phyloP scores from a whole-genome alignment of 1,139 yeast genomes.

The Blastobotrys raffinosifermentans region DNA sequence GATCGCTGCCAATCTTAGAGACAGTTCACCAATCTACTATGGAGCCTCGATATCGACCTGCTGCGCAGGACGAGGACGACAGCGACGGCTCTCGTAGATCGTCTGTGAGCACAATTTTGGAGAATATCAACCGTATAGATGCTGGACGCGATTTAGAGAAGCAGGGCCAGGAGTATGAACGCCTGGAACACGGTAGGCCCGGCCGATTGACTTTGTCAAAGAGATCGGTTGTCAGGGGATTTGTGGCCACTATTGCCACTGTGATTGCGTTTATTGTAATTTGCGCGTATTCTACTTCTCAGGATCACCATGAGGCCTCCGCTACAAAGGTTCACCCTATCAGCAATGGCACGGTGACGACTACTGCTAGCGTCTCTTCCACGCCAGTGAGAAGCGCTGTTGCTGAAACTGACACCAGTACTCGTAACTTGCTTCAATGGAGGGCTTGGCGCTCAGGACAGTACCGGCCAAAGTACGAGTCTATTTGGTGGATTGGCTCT shows the following conservation, averaged over 20 bases:
- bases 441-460: constrained; percentile 27
- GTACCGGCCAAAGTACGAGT: constrained; percentile 18
- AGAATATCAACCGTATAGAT: constrained; percentile 10
- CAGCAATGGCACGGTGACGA: no score
- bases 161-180: constrained; percentile 5
- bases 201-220: neutral
- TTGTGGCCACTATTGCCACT: neutral
- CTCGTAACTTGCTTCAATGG: constrained; percentile 16
- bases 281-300: neutral
- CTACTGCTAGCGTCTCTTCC: no score
- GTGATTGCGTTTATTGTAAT: neutral
- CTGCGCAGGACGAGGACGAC: neutral
- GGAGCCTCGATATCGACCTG: constrained; percentile 1
- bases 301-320: neutral
- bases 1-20: no score
- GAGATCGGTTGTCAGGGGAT: neutral
- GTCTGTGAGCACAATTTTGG: constrained; percentile 17
- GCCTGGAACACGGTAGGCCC: constrained; percentile 1
- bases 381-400: neutral
- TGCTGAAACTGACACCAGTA: constrained; percentile 6
- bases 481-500: constrained; percentile 25
- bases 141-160: constrained; percentile 8
- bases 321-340: no score
- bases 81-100: constrained; percentile 14
- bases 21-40: no score